Evolutionary conservation across 75 land plant genomes (phyloP), one percentile per base, ranked within the genome.

Genomic region (Cupressus sempervirens): DNA sequence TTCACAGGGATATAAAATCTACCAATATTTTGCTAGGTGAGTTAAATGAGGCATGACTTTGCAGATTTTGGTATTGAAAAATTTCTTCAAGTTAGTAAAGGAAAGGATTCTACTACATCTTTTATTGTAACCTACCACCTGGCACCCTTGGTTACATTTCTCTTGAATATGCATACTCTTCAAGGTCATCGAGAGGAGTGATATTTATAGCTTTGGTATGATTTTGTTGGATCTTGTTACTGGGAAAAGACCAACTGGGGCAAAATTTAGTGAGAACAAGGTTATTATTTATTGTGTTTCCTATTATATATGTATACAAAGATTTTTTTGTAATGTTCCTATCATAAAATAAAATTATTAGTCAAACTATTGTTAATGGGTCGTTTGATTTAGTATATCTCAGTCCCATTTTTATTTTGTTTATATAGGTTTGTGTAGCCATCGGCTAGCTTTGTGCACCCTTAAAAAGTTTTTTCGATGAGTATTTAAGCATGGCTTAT

Each of bases 191-290:
- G 98, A 94, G 88, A 97, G 94, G 91, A 91, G 93, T 70, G 99
- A 97, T 87, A 90, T 97, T 52, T 97, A 95, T 89, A 95, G 96
- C 84, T 95, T 97, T 56, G 99, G 99, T 38, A 96, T 97, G 86
- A 97, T 97, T 43, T 83, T 97, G 40, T 88, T 97, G 91, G 99
- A 97, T 88, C 90, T 97, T 38, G 90, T 97, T 86, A 97, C 94
- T 0, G 98, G 99, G 54, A 90, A 88, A 84, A 89, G 89, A 84
- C 95, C 98, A 32, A 89, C 93, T 13, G 96, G 94, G 86, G 86
- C 90, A 8, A 94, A 92, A 65, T 95, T 84, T 35, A 93, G 95
- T 4, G 96, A 94, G 58, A 91, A 90, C 85, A 93, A 89, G 50
- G 93, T 92, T 85, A 88, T 97, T 34, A 94, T 91, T 43, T 82